These are phyloP conservation scores for Lagenaria siceraria DNA, from an alignment of 306 rosid genomes.

Conservation along the genomic window DNA sequence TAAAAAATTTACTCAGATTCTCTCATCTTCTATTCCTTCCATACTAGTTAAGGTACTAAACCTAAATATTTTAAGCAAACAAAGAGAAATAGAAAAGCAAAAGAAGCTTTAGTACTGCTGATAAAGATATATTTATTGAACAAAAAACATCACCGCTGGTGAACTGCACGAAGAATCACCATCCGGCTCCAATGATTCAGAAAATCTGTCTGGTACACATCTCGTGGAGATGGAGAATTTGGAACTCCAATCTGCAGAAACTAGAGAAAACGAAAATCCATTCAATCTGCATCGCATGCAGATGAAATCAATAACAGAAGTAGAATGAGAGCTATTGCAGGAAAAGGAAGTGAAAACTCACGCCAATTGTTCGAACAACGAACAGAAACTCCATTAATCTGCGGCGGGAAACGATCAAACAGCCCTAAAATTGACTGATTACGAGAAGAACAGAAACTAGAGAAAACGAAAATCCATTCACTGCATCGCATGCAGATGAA, in stretches of 20 bases:
- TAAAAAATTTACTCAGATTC: background rate
- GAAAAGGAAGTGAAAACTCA: background rate
- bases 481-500: too few species aligned
- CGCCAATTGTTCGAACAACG: background rate
- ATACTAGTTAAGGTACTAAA: background rate
- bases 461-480: too few species aligned
- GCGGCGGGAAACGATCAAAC: background rate
- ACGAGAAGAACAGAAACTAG: background rate
- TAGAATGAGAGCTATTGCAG: background rate
- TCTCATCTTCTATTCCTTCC: background rate
- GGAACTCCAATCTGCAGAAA: slow-evolving; percentile 9
- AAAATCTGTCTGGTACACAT: slow-evolving; percentile 16
- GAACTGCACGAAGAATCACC: slow-evolving; percentile 14
- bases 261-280: background rate
- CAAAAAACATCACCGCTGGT: slow-evolving; percentile 23
- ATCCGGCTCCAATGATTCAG: slow-evolving; percentile 26
- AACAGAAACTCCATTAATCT: background rate
- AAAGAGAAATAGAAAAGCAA: background rate
- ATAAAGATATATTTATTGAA: background rate
- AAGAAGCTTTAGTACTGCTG: background rate
- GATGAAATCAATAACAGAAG: background rate
- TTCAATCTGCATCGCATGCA: background rate
- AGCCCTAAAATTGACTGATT: background rate
- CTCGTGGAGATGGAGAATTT: slow-evolving; percentile 11
- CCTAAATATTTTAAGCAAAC: background rate